Conservation (phyloP, 1,284 basidiomycete genomes). For the Trichosporon sp. region DNA sequence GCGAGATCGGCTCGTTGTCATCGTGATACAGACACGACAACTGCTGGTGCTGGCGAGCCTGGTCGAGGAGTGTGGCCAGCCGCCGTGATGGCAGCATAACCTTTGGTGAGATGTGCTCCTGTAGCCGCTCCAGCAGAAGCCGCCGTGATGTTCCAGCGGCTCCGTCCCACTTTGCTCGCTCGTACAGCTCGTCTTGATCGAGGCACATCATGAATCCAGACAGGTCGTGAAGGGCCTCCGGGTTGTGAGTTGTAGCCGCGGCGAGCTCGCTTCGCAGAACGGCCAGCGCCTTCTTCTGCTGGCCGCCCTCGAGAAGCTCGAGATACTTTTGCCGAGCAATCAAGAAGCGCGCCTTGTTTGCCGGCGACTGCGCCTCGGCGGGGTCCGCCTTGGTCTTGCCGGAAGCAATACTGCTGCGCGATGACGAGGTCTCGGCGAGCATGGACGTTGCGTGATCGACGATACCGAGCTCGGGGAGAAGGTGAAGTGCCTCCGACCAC, state of each 20-base stretch:
- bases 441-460: slow-evolving; percentile 19
- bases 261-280: slow-evolving; percentile 84
- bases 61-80: slow-evolving; percentile 75
- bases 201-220: slow-evolving; percentile 93
- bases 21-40: slow-evolving; percentile 76
- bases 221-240: slow-evolving; percentile 71
- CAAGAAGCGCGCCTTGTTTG: slow-evolving; percentile 65
- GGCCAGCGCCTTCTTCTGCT: slow-evolving; percentile 73
- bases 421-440: slow-evolving; percentile 16
- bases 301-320: slow-evolving; percentile 79
- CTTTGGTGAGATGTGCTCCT: slow-evolving; percentile 81
- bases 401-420: slow-evolving; percentile 28
- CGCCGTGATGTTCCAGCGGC: slow-evolving; percentile 70
- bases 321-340: slow-evolving; percentile 94
- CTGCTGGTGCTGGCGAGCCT: slow-evolving; percentile 75
- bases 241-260: slow-evolving; percentile 61
- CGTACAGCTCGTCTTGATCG: slow-evolving; percentile 72
- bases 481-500: slow-evolving; percentile 74
- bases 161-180: slow-evolving; percentile 83
- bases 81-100: slow-evolving; percentile 89
- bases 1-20: slow-evolving; percentile 57
- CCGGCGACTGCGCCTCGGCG: neutral
- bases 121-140: slow-evolving; percentile 68
- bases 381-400: slow-evolving; percentile 49
- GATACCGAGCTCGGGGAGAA: slow-evolving; percentile 64